A percentile compares a stretch with the other conserved stretches of the same genome.
Conservation (phyloP, 73 alveolate genomes). For the Tetrahymena thermophila region DNA sequence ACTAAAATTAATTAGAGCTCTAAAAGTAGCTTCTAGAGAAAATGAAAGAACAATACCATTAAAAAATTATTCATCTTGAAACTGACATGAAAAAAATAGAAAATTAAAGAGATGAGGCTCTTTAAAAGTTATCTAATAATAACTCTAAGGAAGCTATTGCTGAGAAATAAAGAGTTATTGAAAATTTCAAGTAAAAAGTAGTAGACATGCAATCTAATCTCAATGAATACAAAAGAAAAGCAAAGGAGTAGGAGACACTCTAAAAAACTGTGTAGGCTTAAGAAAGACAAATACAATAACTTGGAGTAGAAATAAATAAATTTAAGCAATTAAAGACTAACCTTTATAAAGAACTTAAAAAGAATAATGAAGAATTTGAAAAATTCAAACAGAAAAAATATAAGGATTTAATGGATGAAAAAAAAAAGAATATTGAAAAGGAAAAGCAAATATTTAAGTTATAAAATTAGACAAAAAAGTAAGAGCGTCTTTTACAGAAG, state of each 20-base stretch:
- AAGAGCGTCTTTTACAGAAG: slow-evolving; percentile 42
- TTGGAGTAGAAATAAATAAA: slow-evolving; percentile 52
- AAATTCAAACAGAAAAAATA: slow-evolving; percentile 54
- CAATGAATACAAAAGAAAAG: slow-evolving; percentile 51
- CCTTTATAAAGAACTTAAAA: slow-evolving; percentile 50
- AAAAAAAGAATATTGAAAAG: slow-evolving; percentile 46
- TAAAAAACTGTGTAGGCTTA: slow-evolving; percentile 39
- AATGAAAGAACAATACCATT: slow-evolving; percentile 7
- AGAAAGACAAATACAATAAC: slow-evolving; percentile 39
- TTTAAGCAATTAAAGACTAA: slow-evolving; percentile 50
- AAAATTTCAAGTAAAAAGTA: slow-evolving; percentile 48
- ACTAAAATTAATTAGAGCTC: slow-evolving; percentile 10
- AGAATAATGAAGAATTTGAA: slow-evolving; percentile 51
- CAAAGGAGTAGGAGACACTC: slow-evolving; percentile 43
- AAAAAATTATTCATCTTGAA: slow-evolving; percentile 44
- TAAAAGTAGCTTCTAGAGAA: slow-evolving; percentile 17
- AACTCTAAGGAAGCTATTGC: slow-evolving; percentile 8
- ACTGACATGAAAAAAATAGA: slow-evolving; percentile 50
- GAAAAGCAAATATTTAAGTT: slow-evolving; percentile 53
- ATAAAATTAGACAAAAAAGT: slow-evolving; percentile 51
- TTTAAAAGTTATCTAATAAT: slow-evolving; percentile 16
- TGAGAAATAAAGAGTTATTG: slow-evolving; percentile 41
- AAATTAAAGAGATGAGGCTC: slow-evolving; percentile 43
- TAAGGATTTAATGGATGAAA: slow-evolving; percentile 49
- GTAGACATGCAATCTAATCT: slow-evolving; percentile 51